A percentile compares a stretch with the other conserved stretches of the same genome.
Conservation (phyloP, 441 rosid genomes). For the Isatis lusitanica region DNA sequence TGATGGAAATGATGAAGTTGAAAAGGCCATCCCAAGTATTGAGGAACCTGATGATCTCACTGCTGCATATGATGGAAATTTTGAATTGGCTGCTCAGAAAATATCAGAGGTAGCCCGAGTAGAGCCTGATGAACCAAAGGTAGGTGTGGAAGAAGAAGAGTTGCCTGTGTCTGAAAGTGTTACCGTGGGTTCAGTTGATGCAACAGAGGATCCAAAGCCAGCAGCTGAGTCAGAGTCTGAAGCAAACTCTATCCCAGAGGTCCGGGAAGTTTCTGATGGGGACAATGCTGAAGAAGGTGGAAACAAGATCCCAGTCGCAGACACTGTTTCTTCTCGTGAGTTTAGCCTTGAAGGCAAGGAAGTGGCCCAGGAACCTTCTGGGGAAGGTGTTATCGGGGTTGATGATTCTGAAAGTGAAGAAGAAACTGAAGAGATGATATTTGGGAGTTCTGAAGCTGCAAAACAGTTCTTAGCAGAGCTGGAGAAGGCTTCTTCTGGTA, state of each 20-base stretch:
- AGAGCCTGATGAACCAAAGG: constrained; percentile 31
- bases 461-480: constrained; percentile 76
- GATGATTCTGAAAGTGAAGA: constrained; percentile 57
- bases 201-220: constrained; percentile 14
- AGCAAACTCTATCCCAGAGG: constrained; percentile 22
- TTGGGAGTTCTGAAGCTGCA: constrained; percentile 78
- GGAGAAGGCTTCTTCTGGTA: constrained; percentile 54
- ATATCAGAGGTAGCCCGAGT: constrained; percentile 22
- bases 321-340: constrained; percentile 31
- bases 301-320: constrained; percentile 30
- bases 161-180: constrained; percentile 29
- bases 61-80: constrained; percentile 29
- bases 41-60: constrained; percentile 34
- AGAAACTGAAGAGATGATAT: constrained; percentile 58
- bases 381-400: constrained; percentile 39
- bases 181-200: constrained; percentile 18
- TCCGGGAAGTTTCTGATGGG: constrained; percentile 21
- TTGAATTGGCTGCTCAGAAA: constrained; percentile 16
- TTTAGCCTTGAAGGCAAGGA: constrained; percentile 37
- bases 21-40: constrained; percentile 10
- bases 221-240: constrained; percentile 22
- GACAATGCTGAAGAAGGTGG: constrained; percentile 36
- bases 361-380: constrained; percentile 32
- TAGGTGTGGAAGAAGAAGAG: constrained; percentile 19
- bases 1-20: constrained; percentile 39